Base-by-base conservation (phyloP, 163 green algal species). In the Coccomyxa subellipsoidea region DNA sequence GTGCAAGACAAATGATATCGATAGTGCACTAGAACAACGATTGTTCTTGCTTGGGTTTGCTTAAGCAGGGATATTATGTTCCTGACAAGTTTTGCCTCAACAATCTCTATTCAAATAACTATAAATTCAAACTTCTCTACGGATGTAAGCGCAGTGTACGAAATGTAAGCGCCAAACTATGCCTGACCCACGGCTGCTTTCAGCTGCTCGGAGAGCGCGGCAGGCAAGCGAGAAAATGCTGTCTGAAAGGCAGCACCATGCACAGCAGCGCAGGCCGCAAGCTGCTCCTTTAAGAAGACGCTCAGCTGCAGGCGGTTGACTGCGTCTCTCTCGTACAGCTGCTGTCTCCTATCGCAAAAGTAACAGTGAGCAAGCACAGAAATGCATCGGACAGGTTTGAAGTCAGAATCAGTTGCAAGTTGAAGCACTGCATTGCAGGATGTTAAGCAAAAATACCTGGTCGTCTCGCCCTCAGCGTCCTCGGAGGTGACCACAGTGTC, bases 301-400 rank as follows among this genome's bases (percentile, higher is more conserved):
- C 71, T 81, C 25, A 93, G 80, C 34, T 70, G 32, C 1, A 91
- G 31, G 9, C 32, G 76, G 38, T 80, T 83, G 21, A 92, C 85
- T 8, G 84, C 69, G 76, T 91, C 89, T 23, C 32, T 69, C 2
- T 89, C 86, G 15, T 87, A 80, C 37, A 90, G 77, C 27, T 75
- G 72, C 36, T 80, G 70, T 38, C 84, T 79, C 76, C 89, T 81
- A 77, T 80, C 72, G 80, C 53, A 36, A 36, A 27, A 34, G 71
- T 25, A 53, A 86, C 84, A 75, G 84, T 72, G 34, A 80, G 36
- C 37, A 34, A 31, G 31, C 23, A 59, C 40, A 75, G 35, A 75
- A 2, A 34, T 80, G 15, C 10, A 80, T 6, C 15, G 23, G 37
- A 5, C 4, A 36, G 2, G 18, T 34, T 66, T 21, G 23, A 78